These are phyloP conservation scores for Phytophthora fragariae DNA, from an alignment of 352 stramenopile species.

Conservation along the genomic window DNA sequence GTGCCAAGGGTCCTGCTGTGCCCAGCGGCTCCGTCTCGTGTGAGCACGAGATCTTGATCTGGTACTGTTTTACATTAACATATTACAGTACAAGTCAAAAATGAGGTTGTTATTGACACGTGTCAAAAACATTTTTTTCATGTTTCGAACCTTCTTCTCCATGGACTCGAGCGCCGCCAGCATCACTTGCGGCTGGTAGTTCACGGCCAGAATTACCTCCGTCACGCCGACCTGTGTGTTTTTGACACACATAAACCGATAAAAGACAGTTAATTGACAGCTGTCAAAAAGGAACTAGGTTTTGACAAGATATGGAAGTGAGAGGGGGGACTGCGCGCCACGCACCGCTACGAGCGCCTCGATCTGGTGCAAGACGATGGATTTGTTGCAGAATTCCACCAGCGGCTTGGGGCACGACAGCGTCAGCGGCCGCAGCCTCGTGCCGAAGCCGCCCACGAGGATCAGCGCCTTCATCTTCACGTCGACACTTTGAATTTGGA, in stretches of 20 bases:
- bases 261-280: background rate
- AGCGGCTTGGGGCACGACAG: conserved; percentile 91
- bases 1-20: conserved; percentile 81
- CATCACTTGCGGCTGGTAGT: conserved; percentile 92
- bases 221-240: conserved; percentile 84
- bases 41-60: conserved; percentile 92
- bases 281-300: conserved; percentile 2
- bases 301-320: background rate
- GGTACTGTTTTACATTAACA: conserved; percentile 52
- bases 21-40: conserved; percentile 88
- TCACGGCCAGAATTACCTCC: conserved; percentile 90
- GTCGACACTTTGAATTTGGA: background rate
- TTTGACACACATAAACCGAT: background rate
- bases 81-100: conserved; percentile 10
- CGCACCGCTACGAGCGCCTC: conserved; percentile 83
- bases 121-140: background rate
- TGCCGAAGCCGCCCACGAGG: conserved; percentile 91
- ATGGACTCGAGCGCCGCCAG: conserved; percentile 79
- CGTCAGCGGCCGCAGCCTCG: conserved; percentile 88
- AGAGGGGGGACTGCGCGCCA: background rate
- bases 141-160: conserved; percentile 68
- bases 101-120: background rate
- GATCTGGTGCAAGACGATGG: conserved; percentile 91
- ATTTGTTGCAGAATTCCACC: conserved; percentile 94
- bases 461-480: conserved; percentile 91